Evolutionary conservation across 73 alveolate genomes (phyloP), one percentile per base, ranked within the genome.

Genomic region (Effrenium voratum): DNA sequence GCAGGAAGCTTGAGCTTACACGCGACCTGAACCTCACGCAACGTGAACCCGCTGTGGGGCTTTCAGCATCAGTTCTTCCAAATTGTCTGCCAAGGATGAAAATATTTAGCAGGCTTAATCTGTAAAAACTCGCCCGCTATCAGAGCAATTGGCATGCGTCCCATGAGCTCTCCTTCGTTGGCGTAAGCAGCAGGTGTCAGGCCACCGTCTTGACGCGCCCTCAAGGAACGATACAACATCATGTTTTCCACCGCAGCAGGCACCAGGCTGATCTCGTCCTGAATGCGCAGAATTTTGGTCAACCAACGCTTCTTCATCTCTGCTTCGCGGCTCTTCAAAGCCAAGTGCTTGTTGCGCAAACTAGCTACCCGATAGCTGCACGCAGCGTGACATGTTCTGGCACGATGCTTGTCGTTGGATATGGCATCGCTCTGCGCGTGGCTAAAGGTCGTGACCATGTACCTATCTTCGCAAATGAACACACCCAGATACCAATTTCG

Each of bases 191-290:
- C 47, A 44, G 47, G 81, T 32, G 26, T 46, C 81, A 70, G 22
- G 2, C 44, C 81, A 32, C 34, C 81, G 34, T 75, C 86, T 75
- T 75, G 86, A 36, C 86, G 55, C 1, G 52, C 86, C 16, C 86
- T n/a, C 52, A 75, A 40, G 86, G 40, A 40, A 2, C 86, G 59
- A 43, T 75, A 40, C 86, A 75, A 26, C 86, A 75, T 75, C 86
- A 75, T 75, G 36, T 75, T 75, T 75, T 38, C 86, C 86, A 75
- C 86, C 2, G 86, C 86, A 13, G 59, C 86, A 5, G 86, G 59
- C n/a, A 34, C 83, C 26, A 12, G 30, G 68, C 12, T 22, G 22
- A 12, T 55, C 68, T 55, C 68, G n/a, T n/a, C n/a, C 63, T 52
- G 63, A 52, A 12, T 19, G 19, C 63, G 26, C 63, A 52, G 19